Evolutionary conservation across 2,329 filamentous ascomycete genomes (phyloP).

Genomic region (Paradendryphiella salina): DNA sequence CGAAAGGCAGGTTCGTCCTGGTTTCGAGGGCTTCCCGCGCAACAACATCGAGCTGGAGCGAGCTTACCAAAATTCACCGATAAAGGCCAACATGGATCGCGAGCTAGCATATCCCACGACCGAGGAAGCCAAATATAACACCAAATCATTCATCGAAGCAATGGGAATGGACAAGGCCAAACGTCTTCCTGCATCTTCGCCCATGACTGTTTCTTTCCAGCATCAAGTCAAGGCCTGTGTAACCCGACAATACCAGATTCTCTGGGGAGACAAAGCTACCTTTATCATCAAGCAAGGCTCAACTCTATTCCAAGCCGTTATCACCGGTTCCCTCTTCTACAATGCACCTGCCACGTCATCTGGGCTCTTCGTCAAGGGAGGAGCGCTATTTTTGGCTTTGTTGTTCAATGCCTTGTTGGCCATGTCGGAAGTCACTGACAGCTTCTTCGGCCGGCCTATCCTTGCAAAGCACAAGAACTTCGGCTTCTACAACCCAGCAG

Average conservation of each 20-base stretch:
- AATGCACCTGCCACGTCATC: slow-evolving; percentile 60
- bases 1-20: slow-evolving; percentile 48
- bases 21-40: slow-evolving; percentile 50
- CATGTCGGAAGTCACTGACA: slow-evolving; percentile 64
- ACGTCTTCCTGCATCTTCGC: slow-evolving; percentile 57
- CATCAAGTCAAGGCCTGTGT: slow-evolving; percentile 60
- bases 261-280: slow-evolving; percentile 66
- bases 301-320: slow-evolving; percentile 62
- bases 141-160: slow-evolving; percentile 57
- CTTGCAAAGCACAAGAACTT: slow-evolving; percentile 86
- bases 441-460: slow-evolving; percentile 69
- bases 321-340: slow-evolving; percentile 70
- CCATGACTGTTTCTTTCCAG: slow-evolving; percentile 51
- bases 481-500: slow-evolving; percentile 84
- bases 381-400: slow-evolving; percentile 66
- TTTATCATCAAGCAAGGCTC: slow-evolving; percentile 65
- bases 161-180: slow-evolving; percentile 61
- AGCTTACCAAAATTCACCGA: slow-evolving; percentile 56
- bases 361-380: slow-evolving; percentile 67
- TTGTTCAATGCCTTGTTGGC: slow-evolving; percentile 65
- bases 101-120: slow-evolving; percentile 63
- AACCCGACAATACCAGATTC: slow-evolving; percentile 65
- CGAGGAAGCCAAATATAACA: slow-evolving; percentile 48
- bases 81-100: slow-evolving; percentile 55
- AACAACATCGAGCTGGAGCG: slow-evolving; percentile 50